Conservation (phyloP, 345 rosid genomes). For the Boechera divaricarpa region DNA sequence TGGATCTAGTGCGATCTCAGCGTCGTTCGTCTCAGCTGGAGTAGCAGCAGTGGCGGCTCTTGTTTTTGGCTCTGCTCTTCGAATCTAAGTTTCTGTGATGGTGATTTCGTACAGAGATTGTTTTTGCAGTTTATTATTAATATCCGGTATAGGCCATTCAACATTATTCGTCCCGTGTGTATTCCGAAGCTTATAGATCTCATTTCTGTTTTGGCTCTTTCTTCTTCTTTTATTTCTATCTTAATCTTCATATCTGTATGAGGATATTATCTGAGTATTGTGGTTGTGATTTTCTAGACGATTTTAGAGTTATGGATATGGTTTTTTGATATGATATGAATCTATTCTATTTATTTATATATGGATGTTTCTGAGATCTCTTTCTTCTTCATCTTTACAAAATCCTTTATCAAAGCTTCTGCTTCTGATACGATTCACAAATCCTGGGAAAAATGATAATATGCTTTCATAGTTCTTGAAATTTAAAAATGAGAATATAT, state of each 20-base stretch:
- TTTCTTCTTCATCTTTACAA: background rate
- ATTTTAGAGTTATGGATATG: slow-evolving; percentile 19
- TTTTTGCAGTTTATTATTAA: slow-evolving; percentile 7
- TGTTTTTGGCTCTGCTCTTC: slow-evolving; percentile 54
- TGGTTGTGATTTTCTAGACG: slow-evolving; percentile 31
- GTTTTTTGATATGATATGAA: slow-evolving; percentile 35
- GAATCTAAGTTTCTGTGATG: slow-evolving; percentile 52
- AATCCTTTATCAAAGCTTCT: background rate
- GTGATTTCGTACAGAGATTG: slow-evolving; percentile 48
- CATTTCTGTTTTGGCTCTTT: slow-evolving; percentile 9
- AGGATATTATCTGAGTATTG: slow-evolving; percentile 24
- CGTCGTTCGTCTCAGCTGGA: slow-evolving; percentile 51
- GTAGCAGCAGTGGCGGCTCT: slow-evolving; percentile 51
- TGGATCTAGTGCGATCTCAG: slow-evolving; percentile 52
- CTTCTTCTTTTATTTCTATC: background rate
- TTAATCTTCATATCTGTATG: slow-evolving; percentile 33
- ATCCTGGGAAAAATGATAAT: background rate
- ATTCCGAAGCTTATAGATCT: slow-evolving; percentile 44
- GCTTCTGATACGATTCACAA: background rate
- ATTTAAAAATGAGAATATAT: background rate
- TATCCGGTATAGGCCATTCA: slow-evolving; percentile 39
- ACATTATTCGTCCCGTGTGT: slow-evolving; percentile 43
- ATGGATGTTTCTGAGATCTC: slow-evolving; percentile 24
- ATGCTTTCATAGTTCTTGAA: background rate
- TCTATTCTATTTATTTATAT: slow-evolving; percentile 43